Evolutionary conservation across 441 rosid species (phyloP).

Genomic region (Daphne laureola): DNA sequence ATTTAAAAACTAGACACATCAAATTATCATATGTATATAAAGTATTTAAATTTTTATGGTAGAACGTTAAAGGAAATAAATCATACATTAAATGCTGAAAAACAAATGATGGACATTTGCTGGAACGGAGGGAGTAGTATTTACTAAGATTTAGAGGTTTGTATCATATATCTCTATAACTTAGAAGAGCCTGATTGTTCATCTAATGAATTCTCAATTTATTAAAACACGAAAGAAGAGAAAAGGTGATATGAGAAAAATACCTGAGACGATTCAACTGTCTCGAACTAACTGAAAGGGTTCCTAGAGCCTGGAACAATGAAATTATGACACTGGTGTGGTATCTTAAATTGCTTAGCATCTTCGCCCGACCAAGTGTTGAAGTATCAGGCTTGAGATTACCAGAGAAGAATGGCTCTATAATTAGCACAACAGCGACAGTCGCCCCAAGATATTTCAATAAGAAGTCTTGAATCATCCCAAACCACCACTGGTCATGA

Average conservation of each 20-base stretch:
- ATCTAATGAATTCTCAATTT: background rate
- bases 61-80: no score
- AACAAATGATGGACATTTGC: no score
- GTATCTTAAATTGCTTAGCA: slow-evolving; percentile 99
- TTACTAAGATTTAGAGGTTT: background rate
- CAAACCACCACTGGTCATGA: slow-evolving; percentile 99
- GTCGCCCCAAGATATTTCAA: slow-evolving; percentile 99
- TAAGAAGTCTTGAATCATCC: slow-evolving; percentile 98
- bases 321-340: slow-evolving; percentile 97
- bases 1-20: no score
- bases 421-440: slow-evolving; percentile 85
- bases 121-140: no score
- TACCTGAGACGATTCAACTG: slow-evolving; percentile 97
- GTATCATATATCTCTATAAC: no score
- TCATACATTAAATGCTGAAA: no score
- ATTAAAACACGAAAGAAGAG: background rate
- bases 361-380: slow-evolving; percentile 91
- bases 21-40: no score
- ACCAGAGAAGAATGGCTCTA: slow-evolving; percentile 97
- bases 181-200: background rate
- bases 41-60: no score
- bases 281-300: slow-evolving; percentile 92
- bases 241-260: slow-evolving; percentile 2
- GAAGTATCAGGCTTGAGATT: slow-evolving; percentile 84
- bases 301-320: slow-evolving; percentile 91